Base-by-base conservation (phyloP, 2,329 filamentous ascomycete species). In the Lasiodiplodia hormozganensis region DNA sequence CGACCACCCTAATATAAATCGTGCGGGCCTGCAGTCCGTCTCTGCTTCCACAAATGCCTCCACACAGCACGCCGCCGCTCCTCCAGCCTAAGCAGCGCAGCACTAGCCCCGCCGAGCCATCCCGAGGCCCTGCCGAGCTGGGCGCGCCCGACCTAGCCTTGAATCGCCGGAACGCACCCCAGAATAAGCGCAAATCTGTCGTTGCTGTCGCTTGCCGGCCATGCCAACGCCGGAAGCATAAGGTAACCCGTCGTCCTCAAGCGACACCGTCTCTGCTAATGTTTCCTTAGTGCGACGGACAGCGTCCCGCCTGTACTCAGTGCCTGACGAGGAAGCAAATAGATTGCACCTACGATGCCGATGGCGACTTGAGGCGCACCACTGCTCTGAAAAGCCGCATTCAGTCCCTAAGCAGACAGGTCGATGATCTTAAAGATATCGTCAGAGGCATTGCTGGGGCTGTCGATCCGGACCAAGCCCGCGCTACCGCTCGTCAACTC, bases 311-410 rank as follows among this genome's bases (percentile, higher is more conserved):
- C 8, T 72, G 71, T 40, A 57, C 64, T n/a, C 51, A 67, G 2
- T 72, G 71, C 62, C 16, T 21, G 16, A 25, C 23, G 16, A 67
- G 36, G 25, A 71, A 70, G 14, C 60, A 64, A 7, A 40, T 36
- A 6, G 65, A 71, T 14, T 72, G 71, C 62, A 12, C 40, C 14
- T 72, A 72, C 71, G 71, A 72, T 65, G 53, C 57, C 16, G 54
- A 49, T 7, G 60, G 69, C 16, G 71, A 72, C 47, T 62, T 69
- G 56, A 51, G 71, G 36, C 62, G 71, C 49, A 71, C 71, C 10
- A 31, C 67, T 14, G 64, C 70, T 8, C 54, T 72, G n/a, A 72
- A 70, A 40, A 23, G 68, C n/a, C 47, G 65, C 21, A 70, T 71
- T 16, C 36, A 65, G 12, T 51, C 62, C 31, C 49, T 68, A 38